phyloP scores from a whole-genome alignment of 2,329 filamentous ascomycete species.

The Cephalotrichum gorgonifer region DNA sequence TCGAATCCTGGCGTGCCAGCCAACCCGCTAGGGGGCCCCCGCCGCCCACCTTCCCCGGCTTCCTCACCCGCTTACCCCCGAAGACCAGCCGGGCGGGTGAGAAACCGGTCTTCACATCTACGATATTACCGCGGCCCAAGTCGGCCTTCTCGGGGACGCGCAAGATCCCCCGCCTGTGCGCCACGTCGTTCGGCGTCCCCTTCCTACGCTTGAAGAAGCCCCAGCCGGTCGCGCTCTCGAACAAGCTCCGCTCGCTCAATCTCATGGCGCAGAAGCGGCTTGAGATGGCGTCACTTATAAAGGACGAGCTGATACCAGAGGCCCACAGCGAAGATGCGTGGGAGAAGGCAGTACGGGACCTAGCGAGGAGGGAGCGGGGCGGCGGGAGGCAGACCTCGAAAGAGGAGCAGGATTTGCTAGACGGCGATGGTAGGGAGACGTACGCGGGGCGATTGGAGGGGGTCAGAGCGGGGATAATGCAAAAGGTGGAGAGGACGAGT shows the following conservation, averaged over 20 bases:
- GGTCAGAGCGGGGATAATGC: conserved; percentile 37
- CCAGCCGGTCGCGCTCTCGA: conserved; percentile 48
- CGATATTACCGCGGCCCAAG: conserved; percentile 35
- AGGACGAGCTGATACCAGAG: conserved; percentile 21
- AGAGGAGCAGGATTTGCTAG: not conserved
- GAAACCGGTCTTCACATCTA: conserved; percentile 36
- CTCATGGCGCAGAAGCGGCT: conserved; percentile 30
- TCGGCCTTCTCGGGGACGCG: conserved; percentile 34
- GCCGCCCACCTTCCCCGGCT: not conserved
- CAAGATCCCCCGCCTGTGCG: conserved; percentile 45
- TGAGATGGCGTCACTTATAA: conserved; percentile 23
- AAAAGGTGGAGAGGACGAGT: conserved; percentile 19
- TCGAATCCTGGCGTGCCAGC: conserved; percentile 10
- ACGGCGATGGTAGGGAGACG: not conserved
- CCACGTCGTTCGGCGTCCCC: conserved; percentile 44
- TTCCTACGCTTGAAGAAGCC: conserved; percentile 59
- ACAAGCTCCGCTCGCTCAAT: conserved; percentile 44
- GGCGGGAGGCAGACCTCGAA: conserved; percentile 3
- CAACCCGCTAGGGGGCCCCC: conserved; percentile 14
- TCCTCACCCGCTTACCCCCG: conserved; percentile 21
- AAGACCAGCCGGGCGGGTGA: conserved; percentile 14
- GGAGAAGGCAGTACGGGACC: conserved; percentile 26
- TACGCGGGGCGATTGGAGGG: conserved; percentile 11
- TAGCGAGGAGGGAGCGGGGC: conserved; percentile 12
- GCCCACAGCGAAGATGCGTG: conserved; percentile 36